phyloP scores from a whole-genome alignment of 106 monocot genomes.

The Dendrobium catenatum region DNA sequence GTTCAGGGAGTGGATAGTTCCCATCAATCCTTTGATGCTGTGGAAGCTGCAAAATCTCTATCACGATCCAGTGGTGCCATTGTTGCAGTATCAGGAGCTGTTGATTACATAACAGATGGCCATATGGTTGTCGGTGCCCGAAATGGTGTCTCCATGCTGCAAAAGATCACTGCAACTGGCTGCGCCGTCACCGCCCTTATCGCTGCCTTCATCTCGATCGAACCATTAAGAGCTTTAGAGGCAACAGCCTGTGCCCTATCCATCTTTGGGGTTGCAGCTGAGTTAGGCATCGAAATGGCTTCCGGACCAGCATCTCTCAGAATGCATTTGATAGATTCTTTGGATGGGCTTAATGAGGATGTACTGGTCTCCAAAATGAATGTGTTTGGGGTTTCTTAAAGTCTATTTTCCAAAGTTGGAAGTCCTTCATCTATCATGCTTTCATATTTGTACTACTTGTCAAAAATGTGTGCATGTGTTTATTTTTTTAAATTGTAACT shows the following conservation, averaged over 20 bases:
- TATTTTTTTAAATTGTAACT: too few relatives aligned
- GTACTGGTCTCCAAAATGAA: constrained; percentile 35
- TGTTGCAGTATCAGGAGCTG: constrained; percentile 61
- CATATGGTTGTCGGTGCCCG: constrained; percentile 26
- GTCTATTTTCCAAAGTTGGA: neutral
- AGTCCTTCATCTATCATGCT: too few relatives aligned
- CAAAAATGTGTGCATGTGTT: too few relatives aligned
- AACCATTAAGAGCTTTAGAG: constrained; percentile 40
- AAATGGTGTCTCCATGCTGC: constrained; percentile 81
- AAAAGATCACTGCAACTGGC: constrained; percentile 82
- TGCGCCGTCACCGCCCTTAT: constrained; percentile 80
- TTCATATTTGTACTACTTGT: too few relatives aligned
- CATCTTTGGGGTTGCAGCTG: constrained; percentile 66
- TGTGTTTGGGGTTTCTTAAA: constrained; percentile 15
- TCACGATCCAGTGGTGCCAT: constrained; percentile 28
- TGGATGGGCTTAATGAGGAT: constrained; percentile 49
- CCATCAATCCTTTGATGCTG: constrained; percentile 60
- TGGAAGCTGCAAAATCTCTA: constrained; percentile 51
- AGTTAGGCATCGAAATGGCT: constrained; percentile 54
- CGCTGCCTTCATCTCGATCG: constrained; percentile 68
- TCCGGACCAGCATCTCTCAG: constrained; percentile 70
- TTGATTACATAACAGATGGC: constrained; percentile 56
- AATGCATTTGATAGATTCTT: constrained; percentile 65
- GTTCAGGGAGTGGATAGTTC: constrained; percentile 71
- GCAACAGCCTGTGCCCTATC: constrained; percentile 71